Evolutionary conservation across 1,284 basidiomycete species (phyloP).

Genomic region (Ceratobasidium sp.): DNA sequence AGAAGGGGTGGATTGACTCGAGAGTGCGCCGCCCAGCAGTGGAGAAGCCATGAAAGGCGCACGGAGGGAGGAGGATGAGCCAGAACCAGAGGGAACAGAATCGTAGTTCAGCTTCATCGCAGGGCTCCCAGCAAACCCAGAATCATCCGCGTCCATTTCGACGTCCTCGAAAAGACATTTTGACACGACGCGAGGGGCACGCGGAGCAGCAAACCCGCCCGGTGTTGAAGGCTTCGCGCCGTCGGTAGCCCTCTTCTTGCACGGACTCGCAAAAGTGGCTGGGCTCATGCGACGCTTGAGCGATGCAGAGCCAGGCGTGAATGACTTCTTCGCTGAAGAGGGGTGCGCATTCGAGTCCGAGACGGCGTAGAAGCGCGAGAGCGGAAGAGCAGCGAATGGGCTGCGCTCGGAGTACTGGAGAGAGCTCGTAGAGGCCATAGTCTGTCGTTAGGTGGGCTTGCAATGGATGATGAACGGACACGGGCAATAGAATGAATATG

Average conservation of each 20-base stretch:
- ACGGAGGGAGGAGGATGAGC: background rate
- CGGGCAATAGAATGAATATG: too few species aligned
- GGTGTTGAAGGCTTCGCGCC: constrained; percentile 13
- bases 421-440: constrained; percentile 25
- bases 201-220: constrained; percentile 36
- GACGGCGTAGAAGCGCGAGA: constrained; percentile 33
- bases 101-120: constrained; percentile 38
- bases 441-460: constrained; percentile 38
- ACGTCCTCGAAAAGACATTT: constrained; percentile 37
- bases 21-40: background rate
- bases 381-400: constrained; percentile 36
- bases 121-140: constrained; percentile 31
- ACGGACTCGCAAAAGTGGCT: constrained; percentile 27
- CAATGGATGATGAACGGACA: constrained; percentile 20
- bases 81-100: background rate
- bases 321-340: constrained; percentile 25
- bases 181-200: constrained; percentile 19
- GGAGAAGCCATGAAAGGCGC: constrained; percentile 13
- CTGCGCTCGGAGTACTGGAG: constrained; percentile 18
- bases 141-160: constrained; percentile 39
- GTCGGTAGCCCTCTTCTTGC: constrained; percentile 39
- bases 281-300: constrained; percentile 35
- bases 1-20: background rate
- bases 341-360: background rate
- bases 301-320: constrained; percentile 34